Evolutionary conservation across 75 land plant genomes (phyloP), one percentile per base, ranked within the genome.

Genomic region (Picea glauca): DNA sequence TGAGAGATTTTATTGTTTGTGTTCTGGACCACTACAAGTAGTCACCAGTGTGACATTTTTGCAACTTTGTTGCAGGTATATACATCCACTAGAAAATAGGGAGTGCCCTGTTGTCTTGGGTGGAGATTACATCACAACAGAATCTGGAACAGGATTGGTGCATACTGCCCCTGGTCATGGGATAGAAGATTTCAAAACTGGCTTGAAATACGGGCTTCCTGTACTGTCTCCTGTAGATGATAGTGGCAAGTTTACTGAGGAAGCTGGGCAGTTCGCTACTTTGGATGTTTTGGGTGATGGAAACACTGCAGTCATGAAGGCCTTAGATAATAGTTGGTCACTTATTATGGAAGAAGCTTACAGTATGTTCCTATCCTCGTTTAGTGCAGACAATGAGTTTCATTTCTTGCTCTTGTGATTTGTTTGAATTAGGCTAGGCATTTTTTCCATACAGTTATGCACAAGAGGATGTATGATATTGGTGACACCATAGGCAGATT

Each of bases 101-200:
- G 94, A 98, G 76, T 88, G 96, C 76, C 96, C 93, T 23, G 89
- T 98, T 82, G 96, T 98, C 38, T 75, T 98, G 76, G 99, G 99
- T 73, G 99, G 98, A 35, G 98, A 93, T 72, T 98, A 98, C 70
- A 95, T 98, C 21, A 95, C 98, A 54, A 95, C 98, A 50, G 99
- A 98, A 66, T 91, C 98, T 43, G 99, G 99, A 83, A 98, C 99
- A 72, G 99, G 99, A 21, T 78, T 98, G 72, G 99, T 98, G 62
- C 99, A 98, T 83, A 98, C 99, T 68, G 99, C 99, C 35, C 99
- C 99, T 74, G 99, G 99, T 46, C 99, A 98, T 90, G 99, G 99
- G 65, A 94, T 90, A 76, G 98, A 98, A 72, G 99, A 98, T 79
- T 98, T 88, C 76, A 70, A 83, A 33, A 98, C 99, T 81, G 96